Conservation (phyloP, 805 yeast genomes). For the Saccharomyces kudriavzevii region DNA sequence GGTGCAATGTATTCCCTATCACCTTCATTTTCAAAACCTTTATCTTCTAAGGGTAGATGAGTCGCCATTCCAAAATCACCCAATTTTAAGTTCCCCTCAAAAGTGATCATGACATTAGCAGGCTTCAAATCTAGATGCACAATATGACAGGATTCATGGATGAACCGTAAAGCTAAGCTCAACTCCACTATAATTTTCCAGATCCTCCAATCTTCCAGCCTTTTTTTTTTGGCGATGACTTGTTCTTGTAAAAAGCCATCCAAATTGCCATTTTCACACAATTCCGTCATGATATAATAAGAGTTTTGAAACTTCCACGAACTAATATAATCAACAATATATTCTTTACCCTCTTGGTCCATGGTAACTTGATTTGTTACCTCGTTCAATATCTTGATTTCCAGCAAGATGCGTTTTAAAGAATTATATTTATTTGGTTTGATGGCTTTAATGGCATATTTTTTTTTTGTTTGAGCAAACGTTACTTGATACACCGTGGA, state of each 20-base stretch:
- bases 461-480: conserved; percentile 45
- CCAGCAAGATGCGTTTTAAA: conserved; percentile 23
- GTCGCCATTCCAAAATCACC: conserved; percentile 97
- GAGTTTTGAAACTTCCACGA: conserved; percentile 76
- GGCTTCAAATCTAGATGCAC: conserved; percentile 91
- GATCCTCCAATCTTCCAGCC: conserved; percentile 89
- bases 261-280: conserved; percentile 87
- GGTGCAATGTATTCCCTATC: conserved; percentile 98
- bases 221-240: conserved; percentile 46
- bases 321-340: conserved; percentile 69
- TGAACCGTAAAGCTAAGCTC: conserved; percentile 66
- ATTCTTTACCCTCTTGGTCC: conserved; percentile 54
- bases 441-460: conserved; percentile 83
- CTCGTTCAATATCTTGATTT: conserved; percentile 24
- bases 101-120: conserved; percentile 86
- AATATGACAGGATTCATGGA: conserved; percentile 65
- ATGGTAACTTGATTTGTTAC: conserved; percentile 34
- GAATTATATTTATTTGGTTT: conserved; percentile 38
- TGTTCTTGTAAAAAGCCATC: conserved; percentile 77
- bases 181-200: conserved; percentile 93
- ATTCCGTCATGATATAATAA: conserved; percentile 88
- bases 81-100: conserved; percentile 87
- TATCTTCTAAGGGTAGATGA: conserved; percentile 56
- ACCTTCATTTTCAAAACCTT: conserved; percentile 82
- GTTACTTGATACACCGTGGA: conserved; percentile 79